Percentiles rank a stretch among this genome's conserved stretches.
phyloP scores from a whole-genome alignment of 2,329 filamentous ascomycete genomes.

The Colletotrichum melonis region DNA sequence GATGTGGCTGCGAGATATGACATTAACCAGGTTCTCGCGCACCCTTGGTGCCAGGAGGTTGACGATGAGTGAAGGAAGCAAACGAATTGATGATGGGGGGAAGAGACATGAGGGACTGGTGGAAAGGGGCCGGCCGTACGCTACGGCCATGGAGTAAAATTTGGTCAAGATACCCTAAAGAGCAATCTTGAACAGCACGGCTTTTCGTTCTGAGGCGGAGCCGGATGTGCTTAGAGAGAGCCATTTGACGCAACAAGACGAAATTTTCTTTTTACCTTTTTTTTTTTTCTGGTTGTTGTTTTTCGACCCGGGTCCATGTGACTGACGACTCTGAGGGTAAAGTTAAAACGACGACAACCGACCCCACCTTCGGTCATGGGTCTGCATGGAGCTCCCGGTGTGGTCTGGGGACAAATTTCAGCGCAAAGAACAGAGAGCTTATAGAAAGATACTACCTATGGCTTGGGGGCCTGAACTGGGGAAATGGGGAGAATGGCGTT shows the following conservation, averaged over 20 bases:
- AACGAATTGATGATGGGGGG: slow-evolving; percentile 20
- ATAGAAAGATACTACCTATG: not conserved
- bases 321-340: slow-evolving; percentile 4
- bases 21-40: slow-evolving; percentile 89
- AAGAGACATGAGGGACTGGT: not conserved
- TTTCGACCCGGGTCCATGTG: slow-evolving; percentile 1
- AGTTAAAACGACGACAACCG: not conserved
- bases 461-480: not conserved
- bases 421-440: not conserved
- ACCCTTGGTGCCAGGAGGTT: slow-evolving; percentile 76
- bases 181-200: slow-evolving; percentile 35
- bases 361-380: not conserved
- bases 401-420: not conserved
- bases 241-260: slow-evolving; percentile 32
- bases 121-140: not conserved
- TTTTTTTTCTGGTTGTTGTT: not conserved
- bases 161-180: slow-evolving; percentile 36
- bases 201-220: slow-evolving; percentile 4
- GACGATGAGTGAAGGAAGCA: slow-evolving; percentile 28
- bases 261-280: not conserved
- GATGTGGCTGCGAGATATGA: slow-evolving; percentile 85
- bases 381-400: slow-evolving; percentile 6
- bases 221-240: slow-evolving; percentile 31
- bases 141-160: slow-evolving; percentile 20
- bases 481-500: not conserved